These are phyloP conservation scores for Mycosarcoma mackinlayi DNA, from an alignment of 1,284 basidiomycete genomes.

Conservation along the genomic window DNA sequence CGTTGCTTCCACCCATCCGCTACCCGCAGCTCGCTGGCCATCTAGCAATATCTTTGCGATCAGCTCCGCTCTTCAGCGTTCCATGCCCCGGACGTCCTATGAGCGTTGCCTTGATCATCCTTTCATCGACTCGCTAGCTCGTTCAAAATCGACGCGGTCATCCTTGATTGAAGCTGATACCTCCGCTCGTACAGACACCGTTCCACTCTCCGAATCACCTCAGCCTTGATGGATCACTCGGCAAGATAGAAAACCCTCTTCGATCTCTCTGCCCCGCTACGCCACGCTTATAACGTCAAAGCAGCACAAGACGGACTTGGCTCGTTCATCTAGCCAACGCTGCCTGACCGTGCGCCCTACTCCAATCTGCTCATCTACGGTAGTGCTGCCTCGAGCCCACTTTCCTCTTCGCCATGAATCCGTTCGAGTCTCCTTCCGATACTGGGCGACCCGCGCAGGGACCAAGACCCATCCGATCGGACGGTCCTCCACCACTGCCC, in stretches of 20 bases:
- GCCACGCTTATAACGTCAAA: not conserved
- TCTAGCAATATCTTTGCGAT: too few relatives aligned
- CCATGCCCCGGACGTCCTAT: too few relatives aligned
- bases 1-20: too few relatives aligned
- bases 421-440: conserved; percentile 38
- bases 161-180: too few relatives aligned
- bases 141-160: too few relatives aligned
- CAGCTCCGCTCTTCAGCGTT: too few relatives aligned
- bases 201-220: not conserved
- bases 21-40: too few relatives aligned
- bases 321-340: not conserved
- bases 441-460: conserved; percentile 12
- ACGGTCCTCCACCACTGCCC: conserved; percentile 39
- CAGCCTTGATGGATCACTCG: conserved; percentile 15
- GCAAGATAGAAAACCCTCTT: conserved; percentile 10
- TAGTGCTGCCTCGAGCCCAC: not conserved
- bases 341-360: not conserved
- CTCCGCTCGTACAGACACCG: too few relatives aligned
- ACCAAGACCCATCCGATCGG: conserved; percentile 19
- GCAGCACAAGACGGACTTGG: not conserved
- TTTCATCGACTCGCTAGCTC: too few relatives aligned
- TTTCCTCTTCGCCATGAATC: conserved; percentile 26
- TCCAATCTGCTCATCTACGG: not conserved
- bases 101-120: too few relatives aligned
- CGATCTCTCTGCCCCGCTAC: conserved; percentile 1